phyloP scores from a whole-genome alignment of 768 basidiomycete species.

The Kondoa malvinella region DNA sequence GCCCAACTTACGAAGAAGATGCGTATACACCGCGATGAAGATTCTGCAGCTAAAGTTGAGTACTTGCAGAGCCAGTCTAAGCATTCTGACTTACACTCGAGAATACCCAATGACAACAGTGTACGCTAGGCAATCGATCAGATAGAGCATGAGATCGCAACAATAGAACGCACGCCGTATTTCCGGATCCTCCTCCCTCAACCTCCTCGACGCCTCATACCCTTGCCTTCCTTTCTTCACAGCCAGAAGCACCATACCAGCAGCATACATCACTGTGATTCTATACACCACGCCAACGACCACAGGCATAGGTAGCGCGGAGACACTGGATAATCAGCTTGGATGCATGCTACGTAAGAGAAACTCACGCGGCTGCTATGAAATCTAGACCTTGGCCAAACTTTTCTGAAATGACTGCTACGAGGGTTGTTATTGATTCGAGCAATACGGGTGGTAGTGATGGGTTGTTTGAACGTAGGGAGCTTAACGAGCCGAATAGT shows the following conservation, averaged over 20 bases:
- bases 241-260: slow-evolving; percentile 24
- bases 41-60: slow-evolving; percentile 2
- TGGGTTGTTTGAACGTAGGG: slow-evolving; percentile 17
- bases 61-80: background rate
- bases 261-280: slow-evolving; percentile 24
- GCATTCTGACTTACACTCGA: slow-evolving; percentile 16
- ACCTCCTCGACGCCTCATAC: slow-evolving; percentile 17
- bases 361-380: slow-evolving; percentile 21
- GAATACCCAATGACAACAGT: slow-evolving; percentile 23
- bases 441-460: slow-evolving; percentile 22
- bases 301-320: slow-evolving; percentile 28
- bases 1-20: slow-evolving; percentile 10
- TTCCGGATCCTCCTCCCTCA: slow-evolving; percentile 23
- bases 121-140: too few species aligned
- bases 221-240: slow-evolving; percentile 23
- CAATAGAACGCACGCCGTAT: too few species aligned
- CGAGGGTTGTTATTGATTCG: slow-evolving; percentile 20
- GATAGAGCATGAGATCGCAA: too few species aligned
- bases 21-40: slow-evolving; percentile 16
- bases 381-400: slow-evolving; percentile 28
- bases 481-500: background rate
- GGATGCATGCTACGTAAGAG: background rate
- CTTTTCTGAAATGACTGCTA: slow-evolving; percentile 19
- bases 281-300: slow-evolving; percentile 22
- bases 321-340: slow-evolving; percentile 10